Evolutionary conservation across 164 flowering plant species (phyloP), one percentile per base, ranked within the genome.

Genomic region (Vitis labrusca): DNA sequence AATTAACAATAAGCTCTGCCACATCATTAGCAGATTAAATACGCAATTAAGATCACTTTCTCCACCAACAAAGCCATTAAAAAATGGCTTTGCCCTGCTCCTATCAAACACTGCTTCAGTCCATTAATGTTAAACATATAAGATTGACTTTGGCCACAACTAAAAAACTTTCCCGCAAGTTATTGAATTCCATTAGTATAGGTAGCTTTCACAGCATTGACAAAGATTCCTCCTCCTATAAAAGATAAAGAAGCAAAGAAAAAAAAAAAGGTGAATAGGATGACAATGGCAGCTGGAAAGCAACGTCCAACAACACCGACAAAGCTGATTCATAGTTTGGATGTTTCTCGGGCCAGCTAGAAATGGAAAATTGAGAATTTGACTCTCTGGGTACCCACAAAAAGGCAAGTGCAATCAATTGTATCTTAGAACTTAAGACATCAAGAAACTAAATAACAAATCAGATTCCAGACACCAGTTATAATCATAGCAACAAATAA

Each of bases 181-280:
- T 6, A 37, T 37, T 37, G 44, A 37, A 37, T 37, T 37, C 7
- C 44, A 37, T 6, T 37, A 37, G 5, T 37, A 6, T 37, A 17
- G 0, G 16, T 17, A 51, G 64, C 16, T 57, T 74, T 56, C 61
- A 69, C 55, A 59, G 27, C 23, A 50, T 59, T 67, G 65, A 62
- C 64, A 68, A 68, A 68, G 73, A 68, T 72, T 68, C 73, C 63
- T 52, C 68, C 58, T 12, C 13, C 10, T 16, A 30, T 48, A 56
- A 19, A 63, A 37, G 47, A 4, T 58, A 58, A 2, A 50, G n/a
- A n/a, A 61, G 17, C 32, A 48, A 63, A 58, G 17, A 59, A 55
- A 13, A 16, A 15, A 15, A 10, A 55, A 66, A 66, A 44, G 12
- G 1, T 13, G 50, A 59, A 27, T 8, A 8, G 15, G 53, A 49